Evolutionary conservation across 768 basidiomycete species (phyloP), one percentile per base, ranked within the genome.

Genomic region (Rhodocollybia butyracea): DNA sequence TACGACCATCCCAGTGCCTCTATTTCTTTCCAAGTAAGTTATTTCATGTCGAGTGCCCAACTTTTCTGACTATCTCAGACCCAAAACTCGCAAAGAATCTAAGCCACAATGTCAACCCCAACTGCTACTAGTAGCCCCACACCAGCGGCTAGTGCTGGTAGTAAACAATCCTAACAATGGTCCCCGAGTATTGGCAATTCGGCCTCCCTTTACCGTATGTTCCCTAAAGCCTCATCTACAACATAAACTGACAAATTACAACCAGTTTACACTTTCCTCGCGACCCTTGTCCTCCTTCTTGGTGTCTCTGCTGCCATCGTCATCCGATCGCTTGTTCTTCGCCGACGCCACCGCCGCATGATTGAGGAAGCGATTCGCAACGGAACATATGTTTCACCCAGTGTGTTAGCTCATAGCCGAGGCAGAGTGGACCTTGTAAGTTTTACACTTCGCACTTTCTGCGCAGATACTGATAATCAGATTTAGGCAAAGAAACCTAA

Each of bases 281-380:
- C 86, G 2, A 88, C 87, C 2, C 79, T 88, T 48, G 77, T 88
- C 57, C 79, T 88, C 21, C 79, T 89, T 19, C 77, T 88, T 22
- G 73, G 76, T 38, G 81, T 89, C n/a, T 86, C 85, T 8, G 79
- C 79, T 2, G 84, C 84, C 12, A 86, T 88, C 63, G 79, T 88
- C 57, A 60, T 80, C 43, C 83, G 87, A 32, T 86, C 84, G 21
- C 76, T 86, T 56, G 58, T 87, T 38, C 73, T 88, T n/a, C 77
- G 87, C 2, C 70, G 84, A 13, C 78, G 87, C 3, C 82, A 84
- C 55, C 77, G 81, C 17, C 76, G 74, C 5, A 64, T 83, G 62
- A 71, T 86, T 30, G 83, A 81, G 51, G 83, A 86, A 57, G 85
- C 84, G 17, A 86, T 86, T 59, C 73, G 78, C 22, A 81, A 83